Evolutionary conservation across 2,329 filamentous ascomycete genomes (phyloP).

Genomic region (Fusarium domesticum): DNA sequence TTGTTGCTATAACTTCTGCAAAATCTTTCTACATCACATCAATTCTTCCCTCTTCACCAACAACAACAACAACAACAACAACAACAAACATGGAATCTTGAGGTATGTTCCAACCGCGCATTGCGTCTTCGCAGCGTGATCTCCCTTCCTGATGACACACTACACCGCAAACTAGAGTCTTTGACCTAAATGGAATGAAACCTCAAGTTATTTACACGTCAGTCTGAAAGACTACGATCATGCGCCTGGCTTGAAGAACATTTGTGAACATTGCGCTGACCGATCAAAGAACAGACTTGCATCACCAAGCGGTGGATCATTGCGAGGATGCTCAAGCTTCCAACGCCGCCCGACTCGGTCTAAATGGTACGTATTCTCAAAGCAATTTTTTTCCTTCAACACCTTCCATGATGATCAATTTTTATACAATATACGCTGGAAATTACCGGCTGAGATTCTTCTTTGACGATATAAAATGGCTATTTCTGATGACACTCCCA

Average conservation of each 20-base stretch:
- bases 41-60: slow-evolving; percentile 19
- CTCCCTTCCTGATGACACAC: slow-evolving; percentile 70
- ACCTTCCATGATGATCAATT: slow-evolving; percentile 59
- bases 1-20: slow-evolving; percentile 28
- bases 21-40: slow-evolving; percentile 21
- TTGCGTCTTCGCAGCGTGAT: slow-evolving; percentile 6
- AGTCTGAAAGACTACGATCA: slow-evolving; percentile 66
- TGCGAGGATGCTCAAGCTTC: slow-evolving; percentile 18
- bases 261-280: slow-evolving; percentile 27
- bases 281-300: slow-evolving; percentile 14
- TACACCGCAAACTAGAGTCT: slow-evolving; percentile 97
- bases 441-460: slow-evolving; percentile 89
- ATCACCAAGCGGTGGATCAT: slow-evolving; percentile 31
- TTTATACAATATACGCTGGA: slow-evolving; percentile 70
- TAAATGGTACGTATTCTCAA: slow-evolving; percentile 32
- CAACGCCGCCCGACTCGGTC: background rate
- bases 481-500: slow-evolving; percentile 64
- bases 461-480: slow-evolving; percentile 82
- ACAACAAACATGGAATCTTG: slow-evolving; percentile 18
- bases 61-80: slow-evolving; percentile 15
- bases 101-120: slow-evolving; percentile 26
- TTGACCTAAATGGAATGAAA: slow-evolving; percentile 86
- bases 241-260: slow-evolving; percentile 14
- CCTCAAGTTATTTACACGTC: slow-evolving; percentile 74
- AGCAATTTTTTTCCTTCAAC: background rate